Base-by-base conservation (phyloP, 208 protist genomes). In the Trypanosomatidae sp. region DNA sequence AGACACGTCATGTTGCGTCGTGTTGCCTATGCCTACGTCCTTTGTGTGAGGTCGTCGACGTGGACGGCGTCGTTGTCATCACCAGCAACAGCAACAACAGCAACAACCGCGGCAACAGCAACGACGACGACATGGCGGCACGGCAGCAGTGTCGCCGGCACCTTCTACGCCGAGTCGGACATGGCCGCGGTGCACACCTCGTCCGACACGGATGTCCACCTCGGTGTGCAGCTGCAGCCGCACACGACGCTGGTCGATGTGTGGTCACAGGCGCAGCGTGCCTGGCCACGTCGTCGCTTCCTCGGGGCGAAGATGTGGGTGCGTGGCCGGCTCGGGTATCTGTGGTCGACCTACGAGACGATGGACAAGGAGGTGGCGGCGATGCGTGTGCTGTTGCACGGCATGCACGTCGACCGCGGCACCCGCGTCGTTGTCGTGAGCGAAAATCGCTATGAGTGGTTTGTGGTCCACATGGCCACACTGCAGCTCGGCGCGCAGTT, bases 361-460 rank as follows among this genome's bases (percentile, higher is more conserved):
- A 90, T 93, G 51, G 60, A 74, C 40, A 41, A 33, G 15, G 80
- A 93, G 43, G 66, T 84, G 11, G 73, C 75, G 15, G 80, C 75
- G 18, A 83, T 89, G 71, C 71, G 85, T 15, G 88, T 71, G 6
- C 63, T 90, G 11, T 49, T 93, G 33, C 37, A 76, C 52, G 72
- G 74, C 50, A 82, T 93, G 76, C 77, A 80, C 19, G 57, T 93
- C 33, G 72, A 75, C 24, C 84, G 84, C 44, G 80, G 85, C 16
- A 71, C 64, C 30, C 80, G 85, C 28, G 72, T 93, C n/a, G 62
- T 86, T 27, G 70, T 93, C 24, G 88, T 93, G 43, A 89, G 78
- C 30, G 85, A 93, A 50, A 93, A 93, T 51, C 77, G 85, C 15
- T 93, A 93, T 50, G 85, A 93, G 54, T 93, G 85, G 81, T 71